Base-by-base conservation (phyloP, 768 basidiomycete genomes). In the Mycena kentingensis region DNA sequence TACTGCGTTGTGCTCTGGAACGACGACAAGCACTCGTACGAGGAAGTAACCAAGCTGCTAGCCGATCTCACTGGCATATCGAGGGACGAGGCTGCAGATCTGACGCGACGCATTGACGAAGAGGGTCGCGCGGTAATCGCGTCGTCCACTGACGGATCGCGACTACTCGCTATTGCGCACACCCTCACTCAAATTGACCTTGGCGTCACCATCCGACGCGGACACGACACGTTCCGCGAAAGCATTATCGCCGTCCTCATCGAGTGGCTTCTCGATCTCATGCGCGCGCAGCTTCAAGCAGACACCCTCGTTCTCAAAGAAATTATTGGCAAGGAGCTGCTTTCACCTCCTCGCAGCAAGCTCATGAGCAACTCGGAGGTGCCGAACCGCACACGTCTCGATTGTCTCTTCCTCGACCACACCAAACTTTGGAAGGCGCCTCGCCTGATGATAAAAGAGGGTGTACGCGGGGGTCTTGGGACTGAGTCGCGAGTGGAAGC, bases 21-120 rank as follows among this genome's bases (percentile, higher is more conserved):
- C 72, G 95, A 97, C 68, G 97, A 99, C 69, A 96, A 95, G 61
- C 97, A 98, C 69, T 93, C 92, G 0, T 89, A 87, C 62, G 85
- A 88, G 45, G 93, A 98, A 63, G 85, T 97, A 48, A 87, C 87
- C 56, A 80, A 82, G 54, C 78, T 93, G 35, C 70, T 91, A 5
- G 75, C 77, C 51, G 88, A 88, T 38, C 68, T 78, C 62, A 77
- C 78, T 0, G 71, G 71, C 49, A 77, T 79, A 19, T 69, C 82
- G 8, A 69, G 72, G 19, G 82, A 82, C 32, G 84, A 87, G 25
- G 88, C 89, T 0, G 61, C 70, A 0, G 77, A 73, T 1, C 68
- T 84, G 32, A 82, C 80, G 0, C 75, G 81, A 39, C 70, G 77
- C 32, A 79, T 93, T 46, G 93, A 96, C 63, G 84, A 87, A 16